Conservation (phyloP, 2,329 filamentous ascomycete genomes). For the Chlorencoelia australis region DNA sequence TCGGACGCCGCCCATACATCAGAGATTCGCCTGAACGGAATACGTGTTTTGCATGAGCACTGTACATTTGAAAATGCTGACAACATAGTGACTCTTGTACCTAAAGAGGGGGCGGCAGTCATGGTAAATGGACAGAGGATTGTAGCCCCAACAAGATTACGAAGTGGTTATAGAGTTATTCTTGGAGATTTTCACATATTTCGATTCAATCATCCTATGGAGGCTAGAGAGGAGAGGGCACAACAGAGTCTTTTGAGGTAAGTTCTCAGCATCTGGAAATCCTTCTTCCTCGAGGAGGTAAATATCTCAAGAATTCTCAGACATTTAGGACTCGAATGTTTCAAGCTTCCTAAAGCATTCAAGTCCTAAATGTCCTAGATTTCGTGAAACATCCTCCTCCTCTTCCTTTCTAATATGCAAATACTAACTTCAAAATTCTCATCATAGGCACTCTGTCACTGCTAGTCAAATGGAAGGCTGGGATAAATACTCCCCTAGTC, state of each 20-base stretch:
- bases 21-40: conserved; percentile 89
- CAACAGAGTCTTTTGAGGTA: conserved; percentile 80
- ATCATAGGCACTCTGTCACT: conserved; percentile 68
- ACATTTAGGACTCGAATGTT: no score
- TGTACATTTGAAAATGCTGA: conserved; percentile 91
- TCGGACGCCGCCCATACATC: conserved; percentile 63
- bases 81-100: conserved; percentile 83
- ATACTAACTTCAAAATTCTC: no score
- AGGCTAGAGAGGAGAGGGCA: conserved; percentile 84
- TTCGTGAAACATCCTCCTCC: no score
- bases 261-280: no score
- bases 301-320: no score
- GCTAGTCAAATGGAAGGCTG: conserved; percentile 46
- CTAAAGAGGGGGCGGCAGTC: conserved; percentile 82
- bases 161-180: conserved; percentile 90
- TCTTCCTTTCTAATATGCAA: no score
- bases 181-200: conserved; percentile 98
- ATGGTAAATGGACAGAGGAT: conserved; percentile 97
- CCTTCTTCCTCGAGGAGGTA: no score
- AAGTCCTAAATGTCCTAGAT: no score
- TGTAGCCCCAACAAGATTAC: conserved; percentile 71
- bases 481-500: conserved; percentile 52
- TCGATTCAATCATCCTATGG: conserved; percentile 94
- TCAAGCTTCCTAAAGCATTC: no score
- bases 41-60: conserved; percentile 84